Evolutionary conservation across 352 stramenopile species (phyloP).

Genomic region (Globisporangium paroecandrum): DNA sequence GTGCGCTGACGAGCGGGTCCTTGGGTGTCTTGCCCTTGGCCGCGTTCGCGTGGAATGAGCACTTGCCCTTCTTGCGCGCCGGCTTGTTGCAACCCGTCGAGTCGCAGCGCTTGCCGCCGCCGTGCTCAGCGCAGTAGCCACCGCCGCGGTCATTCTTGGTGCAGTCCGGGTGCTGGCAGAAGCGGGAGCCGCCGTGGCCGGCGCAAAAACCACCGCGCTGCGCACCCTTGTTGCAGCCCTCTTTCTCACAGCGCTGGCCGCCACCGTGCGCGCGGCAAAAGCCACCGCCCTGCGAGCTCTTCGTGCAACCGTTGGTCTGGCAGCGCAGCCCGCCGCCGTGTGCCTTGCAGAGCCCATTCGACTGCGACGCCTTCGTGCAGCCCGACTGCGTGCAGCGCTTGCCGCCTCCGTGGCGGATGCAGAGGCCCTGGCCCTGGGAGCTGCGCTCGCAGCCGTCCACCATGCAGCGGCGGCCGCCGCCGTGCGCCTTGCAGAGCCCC

Average conservation of each 20-base stretch:
- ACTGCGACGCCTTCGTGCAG: conserved; percentile 81
- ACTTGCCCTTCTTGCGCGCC: conserved; percentile 84
- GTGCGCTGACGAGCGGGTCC: conserved; percentile 32
- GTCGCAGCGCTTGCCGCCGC: conserved; percentile 81
- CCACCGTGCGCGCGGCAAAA: conserved; percentile 83
- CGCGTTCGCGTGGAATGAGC: conserved; percentile 80
- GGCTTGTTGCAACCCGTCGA: conserved; percentile 76
- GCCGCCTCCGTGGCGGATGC: conserved; percentile 30
- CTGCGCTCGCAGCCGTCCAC: conserved; percentile 79
- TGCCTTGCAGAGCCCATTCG: conserved; percentile 81
- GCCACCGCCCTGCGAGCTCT: conserved; percentile 78
- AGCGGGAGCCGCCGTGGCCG: conserved; percentile 73
- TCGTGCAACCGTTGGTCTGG: conserved; percentile 69
- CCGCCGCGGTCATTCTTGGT: conserved; percentile 86
- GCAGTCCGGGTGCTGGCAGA: conserved; percentile 84
- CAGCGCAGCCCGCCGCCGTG: conserved; percentile 82
- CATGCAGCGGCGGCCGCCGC: conserved; percentile 73
- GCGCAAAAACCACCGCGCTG: conserved; percentile 80
- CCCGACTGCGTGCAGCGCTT: conserved; percentile 66
- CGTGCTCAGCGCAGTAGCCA: conserved; percentile 83
- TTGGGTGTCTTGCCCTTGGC: conserved; percentile 67
- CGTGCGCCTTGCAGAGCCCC: conserved; percentile 82
- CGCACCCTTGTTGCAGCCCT: conserved; percentile 81
- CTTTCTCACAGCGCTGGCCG: conserved; percentile 78
- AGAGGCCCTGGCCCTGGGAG: conserved; percentile 59